Percentiles rank a stretch among this genome's conserved stretches.
Conservation (phyloP, 495 filamentous ascomycete genomes). For the Penicillium riverlandense region DNA sequence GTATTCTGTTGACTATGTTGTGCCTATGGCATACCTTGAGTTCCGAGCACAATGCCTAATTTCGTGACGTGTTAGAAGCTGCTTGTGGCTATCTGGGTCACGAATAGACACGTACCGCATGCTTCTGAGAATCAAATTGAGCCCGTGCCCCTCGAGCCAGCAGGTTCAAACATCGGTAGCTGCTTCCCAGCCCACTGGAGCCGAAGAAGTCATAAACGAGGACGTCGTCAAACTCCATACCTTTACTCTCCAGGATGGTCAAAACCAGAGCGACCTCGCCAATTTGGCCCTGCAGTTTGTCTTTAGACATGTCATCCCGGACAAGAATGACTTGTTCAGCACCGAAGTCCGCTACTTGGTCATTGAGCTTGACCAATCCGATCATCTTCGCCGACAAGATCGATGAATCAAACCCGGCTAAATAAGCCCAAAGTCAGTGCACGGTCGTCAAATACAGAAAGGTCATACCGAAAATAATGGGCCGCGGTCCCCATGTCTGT, state of each 20-base stretch:
- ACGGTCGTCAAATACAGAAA: neutral
- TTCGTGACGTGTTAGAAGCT: neutral
- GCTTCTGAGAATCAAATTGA: slow-evolving; percentile 14
- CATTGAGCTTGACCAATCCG: slow-evolving; percentile 16
- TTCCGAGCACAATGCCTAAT: slow-evolving; percentile 15
- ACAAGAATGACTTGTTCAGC: slow-evolving; percentile 39
- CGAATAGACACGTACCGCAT: slow-evolving; percentile 2
- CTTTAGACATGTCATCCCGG: slow-evolving; percentile 25
- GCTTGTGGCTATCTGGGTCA: neutral
- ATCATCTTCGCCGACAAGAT: slow-evolving; percentile 19
- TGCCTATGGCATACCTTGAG: slow-evolving; percentile 8
- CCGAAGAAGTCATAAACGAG: slow-evolving; percentile 28
- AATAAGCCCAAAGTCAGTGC: neutral
- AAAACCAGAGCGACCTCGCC: slow-evolving; percentile 26
- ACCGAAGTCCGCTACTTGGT: slow-evolving; percentile 28
- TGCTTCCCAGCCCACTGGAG: slow-evolving; percentile 8
- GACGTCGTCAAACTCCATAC: slow-evolving; percentile 43
- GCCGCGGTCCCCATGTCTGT: slow-evolving; percentile 25
- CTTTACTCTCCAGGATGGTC: slow-evolving; percentile 37
- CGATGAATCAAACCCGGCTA: slow-evolving; percentile 18
- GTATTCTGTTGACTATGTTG: neutral
- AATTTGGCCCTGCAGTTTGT: slow-evolving; percentile 19
- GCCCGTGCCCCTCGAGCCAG: neutral
- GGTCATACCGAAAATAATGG: slow-evolving; percentile 26
- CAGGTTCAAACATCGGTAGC: slow-evolving; percentile 9